Evolutionary conservation across 805 yeast species (phyloP), one percentile per base, ranked within the genome.

Genomic region (Candida sithepensis): DNA sequence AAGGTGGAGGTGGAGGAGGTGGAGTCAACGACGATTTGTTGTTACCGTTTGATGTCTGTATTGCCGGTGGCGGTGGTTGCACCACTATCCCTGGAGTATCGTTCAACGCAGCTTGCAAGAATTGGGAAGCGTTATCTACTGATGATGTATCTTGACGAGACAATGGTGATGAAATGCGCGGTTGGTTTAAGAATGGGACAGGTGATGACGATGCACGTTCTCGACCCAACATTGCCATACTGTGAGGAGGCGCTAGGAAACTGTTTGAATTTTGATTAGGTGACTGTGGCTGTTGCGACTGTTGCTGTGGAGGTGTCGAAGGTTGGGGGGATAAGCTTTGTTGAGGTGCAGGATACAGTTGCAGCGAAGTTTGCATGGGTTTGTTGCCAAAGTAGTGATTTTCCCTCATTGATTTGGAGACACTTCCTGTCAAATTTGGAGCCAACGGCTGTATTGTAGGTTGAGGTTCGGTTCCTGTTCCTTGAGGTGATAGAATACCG

Each of bases 361-460:
- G 42, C 14, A 21, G 14, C 2, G 37, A 18, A 16, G n/a, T 34
- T 13, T 23, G n/a, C 19, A 32, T 8, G 22, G 48, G 20, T 42
- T 43, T 58, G 32, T 49, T 50, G 45, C 53, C n/a, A n/a, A n/a
- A 48, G 26, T 49, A 56, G 22, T 59, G 65, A n/a, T 47, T 24
- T 14, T 44, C 60, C 45, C 67, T 56, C 64, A 65, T 62, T 3
- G 79, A 73, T 48, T 78, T 70, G 50, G 80, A 77, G 58, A 74
- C 83, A 45, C 78, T 79, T 50, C 84, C 84, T 3, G 83, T 77
- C 43, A 71, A 52, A 53, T 76, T 77, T 50, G 74, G 76, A 45
- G 74, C 73, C 59, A 68, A 61, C 34, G 82, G 81, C 54, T 57
- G 56, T n/a, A 42, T 6, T 14, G 22, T 18, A 9, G 46, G 44